Conservation (phyloP, 1,284 basidiomycete species). For the Amylostereum chailletii region DNA sequence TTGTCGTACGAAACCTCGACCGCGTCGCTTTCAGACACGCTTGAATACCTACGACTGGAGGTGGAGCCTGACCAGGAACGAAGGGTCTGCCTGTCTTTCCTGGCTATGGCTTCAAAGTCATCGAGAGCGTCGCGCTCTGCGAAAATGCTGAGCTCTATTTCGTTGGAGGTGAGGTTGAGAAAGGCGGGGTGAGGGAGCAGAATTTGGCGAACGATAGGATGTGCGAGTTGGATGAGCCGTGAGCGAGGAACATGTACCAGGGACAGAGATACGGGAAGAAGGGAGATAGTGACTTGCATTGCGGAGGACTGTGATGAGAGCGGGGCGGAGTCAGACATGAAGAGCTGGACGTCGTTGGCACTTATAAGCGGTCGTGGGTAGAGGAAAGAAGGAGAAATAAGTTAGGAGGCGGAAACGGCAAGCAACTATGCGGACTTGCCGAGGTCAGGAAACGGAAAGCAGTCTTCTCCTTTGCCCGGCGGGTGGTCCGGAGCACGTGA, state of each 20-base stretch:
- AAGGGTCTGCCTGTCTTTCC: constrained; percentile 42
- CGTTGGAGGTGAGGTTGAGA: constrained; percentile 67
- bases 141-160: constrained; percentile 66
- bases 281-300: constrained; percentile 47
- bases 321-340: too few relatives aligned
- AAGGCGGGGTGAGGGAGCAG: constrained; percentile 57
- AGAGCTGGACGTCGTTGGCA: too few relatives aligned
- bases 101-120: constrained; percentile 55
- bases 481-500: too few relatives aligned
- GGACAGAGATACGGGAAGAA: constrained; percentile 60
- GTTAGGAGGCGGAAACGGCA: too few relatives aligned
- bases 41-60: constrained; percentile 1
- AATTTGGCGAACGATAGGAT: constrained; percentile 59
- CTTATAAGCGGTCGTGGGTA: too few relatives aligned
- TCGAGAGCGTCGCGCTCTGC: constrained; percentile 49
- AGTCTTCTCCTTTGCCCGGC: too few relatives aligned
- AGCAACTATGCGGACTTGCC: too few relatives aligned
- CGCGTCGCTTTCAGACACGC: constrained; percentile 24
- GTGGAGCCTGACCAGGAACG: constrained; percentile 29
- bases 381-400: too few relatives aligned
- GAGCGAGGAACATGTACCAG: constrained; percentile 65
- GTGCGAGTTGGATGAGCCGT: constrained; percentile 48
- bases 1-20: constrained; percentile 62
- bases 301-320: too few relatives aligned
- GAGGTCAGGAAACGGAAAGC: too few relatives aligned